phyloP scores from a whole-genome alignment of 805 yeast species.

The Saccharomycopsis oosterbeekiorum region DNA sequence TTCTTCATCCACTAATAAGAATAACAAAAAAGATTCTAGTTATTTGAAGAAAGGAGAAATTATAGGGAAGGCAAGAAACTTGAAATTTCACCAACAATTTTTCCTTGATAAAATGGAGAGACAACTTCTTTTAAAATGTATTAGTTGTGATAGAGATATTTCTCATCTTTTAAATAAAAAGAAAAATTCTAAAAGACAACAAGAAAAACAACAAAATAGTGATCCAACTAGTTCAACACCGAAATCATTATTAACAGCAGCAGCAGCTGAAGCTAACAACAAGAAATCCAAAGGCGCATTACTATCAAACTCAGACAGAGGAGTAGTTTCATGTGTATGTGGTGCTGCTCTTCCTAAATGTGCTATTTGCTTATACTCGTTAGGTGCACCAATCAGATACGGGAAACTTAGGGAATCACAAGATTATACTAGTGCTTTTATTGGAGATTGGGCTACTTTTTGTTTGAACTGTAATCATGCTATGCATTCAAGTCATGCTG shows the following conservation, averaged over 20 bases:
- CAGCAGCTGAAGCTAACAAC: slow-evolving; percentile 9
- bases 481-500: slow-evolving; percentile 91
- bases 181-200: slow-evolving; percentile 11
- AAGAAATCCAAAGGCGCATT: not conserved
- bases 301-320: slow-evolving; percentile 3
- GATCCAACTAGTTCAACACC: not conserved
- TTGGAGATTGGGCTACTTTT: slow-evolving; percentile 83
- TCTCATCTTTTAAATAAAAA: slow-evolving; percentile 10
- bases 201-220: not conserved
- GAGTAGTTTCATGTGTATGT: slow-evolving; percentile 33
- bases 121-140: slow-evolving; percentile 75
- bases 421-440: slow-evolving; percentile 23
- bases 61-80: not conserved
- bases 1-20: not conserved
- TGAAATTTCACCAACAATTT: not conserved
- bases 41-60: not conserved
- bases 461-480: slow-evolving; percentile 90
- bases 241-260: slow-evolving; percentile 12
- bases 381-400: slow-evolving; percentile 47
- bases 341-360: slow-evolving; percentile 84
- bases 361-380: slow-evolving; percentile 73
- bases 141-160: slow-evolving; percentile 69
- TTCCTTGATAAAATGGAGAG: slow-evolving; percentile 32
- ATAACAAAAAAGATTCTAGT: not conserved
- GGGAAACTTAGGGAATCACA: slow-evolving; percentile 26